These are phyloP conservation scores for Dissophora globulifera DNA, from an alignment of 192 early-diverging fungal genomes.

Conservation along the genomic window DNA sequence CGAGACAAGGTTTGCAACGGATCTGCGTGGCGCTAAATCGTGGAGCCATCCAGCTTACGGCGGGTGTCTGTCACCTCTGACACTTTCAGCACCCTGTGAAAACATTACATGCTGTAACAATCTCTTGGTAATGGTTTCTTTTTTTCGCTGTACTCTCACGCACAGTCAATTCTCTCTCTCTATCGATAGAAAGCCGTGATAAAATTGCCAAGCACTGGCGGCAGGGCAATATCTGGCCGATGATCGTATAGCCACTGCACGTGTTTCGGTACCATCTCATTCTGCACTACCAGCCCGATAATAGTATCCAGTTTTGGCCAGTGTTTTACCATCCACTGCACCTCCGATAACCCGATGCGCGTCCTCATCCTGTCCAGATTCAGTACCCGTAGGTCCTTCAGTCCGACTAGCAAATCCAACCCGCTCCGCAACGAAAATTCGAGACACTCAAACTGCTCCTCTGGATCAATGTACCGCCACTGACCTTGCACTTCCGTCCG, in stretches of 20 bases:
- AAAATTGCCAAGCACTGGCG: constrained; percentile 33
- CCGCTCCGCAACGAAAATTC: constrained; percentile 40
- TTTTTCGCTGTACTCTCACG: not conserved
- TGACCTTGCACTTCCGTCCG: constrained; percentile 21
- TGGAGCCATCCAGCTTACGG: not conserved
- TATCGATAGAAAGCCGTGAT: constrained; percentile 2
- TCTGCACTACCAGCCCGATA: constrained; percentile 34
- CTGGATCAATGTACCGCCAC: constrained; percentile 41
- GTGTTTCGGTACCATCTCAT: constrained; percentile 21
- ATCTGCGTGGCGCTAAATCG: too few relatives aligned
- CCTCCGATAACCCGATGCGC: constrained; percentile 26
- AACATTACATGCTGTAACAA: not conserved
- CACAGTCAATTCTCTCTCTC: not conserved
- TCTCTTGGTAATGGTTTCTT: not conserved
- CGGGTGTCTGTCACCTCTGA: too few relatives aligned
- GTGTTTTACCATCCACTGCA: constrained; percentile 39
- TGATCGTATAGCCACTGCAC: constrained; percentile 47
- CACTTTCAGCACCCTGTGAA: too few relatives aligned
- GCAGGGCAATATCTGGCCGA: constrained; percentile 34
- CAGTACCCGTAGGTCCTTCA: constrained; percentile 21
- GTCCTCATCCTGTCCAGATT: constrained; percentile 41
- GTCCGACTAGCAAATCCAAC: constrained; percentile 8
- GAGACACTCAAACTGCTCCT: constrained; percentile 42
- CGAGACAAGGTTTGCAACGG: not conserved
- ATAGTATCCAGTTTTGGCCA: constrained; percentile 40